Evolutionary conservation across 352 stramenopile genomes (phyloP).

Genomic region (Phytophthora pinifolia): DNA sequence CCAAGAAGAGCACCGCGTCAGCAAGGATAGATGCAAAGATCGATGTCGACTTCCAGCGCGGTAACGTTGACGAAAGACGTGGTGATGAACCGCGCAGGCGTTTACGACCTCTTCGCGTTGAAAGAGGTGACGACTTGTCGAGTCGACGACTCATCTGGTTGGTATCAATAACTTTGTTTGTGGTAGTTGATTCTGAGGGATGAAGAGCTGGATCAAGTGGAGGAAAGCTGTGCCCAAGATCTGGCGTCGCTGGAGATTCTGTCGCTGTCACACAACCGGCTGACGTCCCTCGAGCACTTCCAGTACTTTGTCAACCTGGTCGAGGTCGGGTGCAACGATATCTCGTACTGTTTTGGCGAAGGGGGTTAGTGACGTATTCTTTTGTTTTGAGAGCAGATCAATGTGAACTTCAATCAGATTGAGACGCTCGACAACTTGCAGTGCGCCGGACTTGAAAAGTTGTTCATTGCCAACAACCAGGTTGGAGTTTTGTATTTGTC

Average conservation of each 20-base stretch:
- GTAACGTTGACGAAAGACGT: slow-evolving; percentile 46
- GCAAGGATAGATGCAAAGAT: not conserved
- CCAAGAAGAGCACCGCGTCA: not conserved
- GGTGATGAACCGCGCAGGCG: slow-evolving; percentile 52
- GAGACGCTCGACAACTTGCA: slow-evolving; percentile 41
- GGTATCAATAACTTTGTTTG: not conserved
- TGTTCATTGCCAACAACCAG: slow-evolving; percentile 66
- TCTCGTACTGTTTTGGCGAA: not conserved
- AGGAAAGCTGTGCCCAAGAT: slow-evolving; percentile 56
- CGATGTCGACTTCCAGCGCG: not conserved
- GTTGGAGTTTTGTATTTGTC: slow-evolving; percentile 13
- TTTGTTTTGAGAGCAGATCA: slow-evolving; percentile 39
- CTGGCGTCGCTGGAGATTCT: slow-evolving; percentile 70
- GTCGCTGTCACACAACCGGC: slow-evolving; percentile 80
- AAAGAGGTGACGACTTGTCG: slow-evolving; percentile 51
- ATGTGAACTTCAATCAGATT: slow-evolving; percentile 73
- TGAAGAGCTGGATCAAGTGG: slow-evolving; percentile 47
- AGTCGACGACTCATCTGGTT: not conserved
- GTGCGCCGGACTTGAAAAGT: slow-evolving; percentile 59
- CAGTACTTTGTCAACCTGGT: slow-evolving; percentile 72
- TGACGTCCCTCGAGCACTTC: slow-evolving; percentile 61
- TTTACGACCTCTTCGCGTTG: slow-evolving; percentile 60
- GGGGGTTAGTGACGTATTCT: not conserved
- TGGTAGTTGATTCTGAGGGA: slow-evolving; percentile 73
- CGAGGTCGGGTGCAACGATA: slow-evolving; percentile 39